Evolutionary conservation across 345 rosid species (phyloP).

Genomic region (Combretum micranthum): DNA sequence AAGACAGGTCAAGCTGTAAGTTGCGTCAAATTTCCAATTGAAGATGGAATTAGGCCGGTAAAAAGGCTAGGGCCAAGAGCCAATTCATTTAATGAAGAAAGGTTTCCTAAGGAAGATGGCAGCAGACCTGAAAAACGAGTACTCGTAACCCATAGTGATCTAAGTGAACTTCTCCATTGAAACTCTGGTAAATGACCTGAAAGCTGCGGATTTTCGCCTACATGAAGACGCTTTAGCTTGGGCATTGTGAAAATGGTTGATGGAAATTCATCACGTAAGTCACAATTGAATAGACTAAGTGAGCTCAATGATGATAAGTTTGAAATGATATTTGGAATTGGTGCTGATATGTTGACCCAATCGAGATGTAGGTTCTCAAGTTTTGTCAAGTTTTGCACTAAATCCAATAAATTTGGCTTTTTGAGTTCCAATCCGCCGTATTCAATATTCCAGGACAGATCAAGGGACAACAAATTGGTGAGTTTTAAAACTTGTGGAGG

Average conservation of each 20-base stretch:
- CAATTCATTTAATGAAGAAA: slow-evolving; percentile 2
- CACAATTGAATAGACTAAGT: not conserved
- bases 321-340: not conserved
- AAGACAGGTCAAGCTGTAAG: not conserved
- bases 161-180: not conserved
- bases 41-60: slow-evolving; percentile 1
- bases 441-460: slow-evolving; percentile 13
- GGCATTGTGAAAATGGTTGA: slow-evolving; percentile 8
- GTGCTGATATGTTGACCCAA: not conserved
- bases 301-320: slow-evolving; percentile 11
- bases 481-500: slow-evolving; percentile 12
- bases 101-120: slow-evolving; percentile 9
- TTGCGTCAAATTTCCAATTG: not conserved
- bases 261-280: slow-evolving; percentile 8
- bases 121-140: slow-evolving; percentile 3
- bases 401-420: not conserved
- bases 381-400: slow-evolving; percentile 6
- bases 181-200: slow-evolving; percentile 14
- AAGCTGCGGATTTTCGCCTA: not conserved
- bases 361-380: slow-evolving; percentile 11
- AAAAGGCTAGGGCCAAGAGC: not conserved
- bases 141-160: not conserved
- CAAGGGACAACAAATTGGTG: slow-evolving; percentile 14
- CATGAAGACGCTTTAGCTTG: slow-evolving; percentile 2
- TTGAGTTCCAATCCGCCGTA: not conserved